These are phyloP conservation scores for Entomortierella parvispora DNA, from an alignment of 192 early-diverging fungal genomes.

Conservation along the genomic window DNA sequence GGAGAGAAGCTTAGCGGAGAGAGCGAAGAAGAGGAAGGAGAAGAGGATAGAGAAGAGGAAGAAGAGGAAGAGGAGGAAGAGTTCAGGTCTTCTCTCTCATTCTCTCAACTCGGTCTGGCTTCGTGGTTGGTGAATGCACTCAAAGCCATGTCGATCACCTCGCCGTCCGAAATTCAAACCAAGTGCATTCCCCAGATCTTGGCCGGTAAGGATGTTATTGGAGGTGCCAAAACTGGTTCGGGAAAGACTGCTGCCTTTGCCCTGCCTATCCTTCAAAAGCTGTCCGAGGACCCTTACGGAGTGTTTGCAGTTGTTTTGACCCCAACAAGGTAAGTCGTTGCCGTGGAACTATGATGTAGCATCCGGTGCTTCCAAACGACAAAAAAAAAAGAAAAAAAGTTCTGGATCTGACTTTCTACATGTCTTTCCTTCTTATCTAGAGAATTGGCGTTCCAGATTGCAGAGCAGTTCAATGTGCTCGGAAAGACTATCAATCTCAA, in stretches of 20 bases:
- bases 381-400: too few species aligned
- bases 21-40: constrained; percentile 1
- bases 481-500: constrained; percentile 88
- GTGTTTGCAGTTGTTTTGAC: constrained; percentile 96
- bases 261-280: constrained; percentile 93
- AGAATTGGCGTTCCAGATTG: constrained; percentile 98
- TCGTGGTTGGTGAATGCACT: constrained; percentile 86
- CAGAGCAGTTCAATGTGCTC: constrained; percentile 95
- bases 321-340: constrained; percentile 87
- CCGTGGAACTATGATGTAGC: too few species aligned
- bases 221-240: constrained; percentile 94
- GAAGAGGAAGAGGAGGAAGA: constrained; percentile 48
- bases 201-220: constrained; percentile 84
- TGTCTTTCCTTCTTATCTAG: constrained; percentile 52
- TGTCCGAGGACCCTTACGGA: constrained; percentile 96
- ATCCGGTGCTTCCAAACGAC: too few species aligned
- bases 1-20: background rate
- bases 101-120: constrained; percentile 80
- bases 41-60: constrained; percentile 37
- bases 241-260: constrained; percentile 99
- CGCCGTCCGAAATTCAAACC: constrained; percentile 93
- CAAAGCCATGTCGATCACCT: constrained; percentile 79
- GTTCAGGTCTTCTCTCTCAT: constrained; percentile 49
- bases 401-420: background rate
- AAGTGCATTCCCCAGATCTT: constrained; percentile 88